Percentiles rank a stretch among this genome's conserved stretches.
These are phyloP conservation scores for Leishmania martiniquensis DNA, from an alignment of 208 protist genomes.

Conservation along the genomic window DNA sequence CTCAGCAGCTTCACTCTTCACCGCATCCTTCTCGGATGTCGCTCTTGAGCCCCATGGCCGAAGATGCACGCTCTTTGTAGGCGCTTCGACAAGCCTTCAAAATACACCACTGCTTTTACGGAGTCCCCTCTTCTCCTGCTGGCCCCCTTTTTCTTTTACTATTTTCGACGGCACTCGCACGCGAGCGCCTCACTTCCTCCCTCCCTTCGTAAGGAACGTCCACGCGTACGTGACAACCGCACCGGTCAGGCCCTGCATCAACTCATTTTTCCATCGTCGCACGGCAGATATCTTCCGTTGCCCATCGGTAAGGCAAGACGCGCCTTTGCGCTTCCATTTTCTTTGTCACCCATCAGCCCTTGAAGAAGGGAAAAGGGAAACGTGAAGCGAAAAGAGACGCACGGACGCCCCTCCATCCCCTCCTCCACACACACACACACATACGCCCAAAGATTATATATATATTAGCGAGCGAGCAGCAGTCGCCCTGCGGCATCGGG, in stretches of 20 bases:
- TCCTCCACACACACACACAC: too few relatives aligned
- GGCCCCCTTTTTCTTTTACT: neutral
- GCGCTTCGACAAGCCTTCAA: too few relatives aligned
- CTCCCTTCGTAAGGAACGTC: neutral
- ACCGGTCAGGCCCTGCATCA: neutral
- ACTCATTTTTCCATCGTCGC: neutral
- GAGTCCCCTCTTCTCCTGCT: neutral
- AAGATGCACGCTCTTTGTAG: too few relatives aligned
- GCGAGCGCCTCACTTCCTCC: neutral
- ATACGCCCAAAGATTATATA: too few relatives aligned
- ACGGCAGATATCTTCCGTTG: neutral
- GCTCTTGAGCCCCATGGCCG: neutral
- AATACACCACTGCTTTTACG: neutral
- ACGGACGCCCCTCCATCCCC: too few relatives aligned
- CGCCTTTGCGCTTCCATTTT: too few relatives aligned
- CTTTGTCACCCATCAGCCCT: neutral
- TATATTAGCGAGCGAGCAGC: neutral
- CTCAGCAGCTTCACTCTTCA: neutral
- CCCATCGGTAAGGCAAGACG: neutral
- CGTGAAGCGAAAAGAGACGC: neutral
- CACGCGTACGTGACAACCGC: neutral
- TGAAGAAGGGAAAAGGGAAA: neutral
- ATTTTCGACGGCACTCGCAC: neutral
- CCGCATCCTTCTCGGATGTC: neutral
- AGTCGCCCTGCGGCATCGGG: neutral